Evolutionary conservation across 352 stramenopile genomes (phyloP).

Genomic region (Aphanomyces euteiches): DNA sequence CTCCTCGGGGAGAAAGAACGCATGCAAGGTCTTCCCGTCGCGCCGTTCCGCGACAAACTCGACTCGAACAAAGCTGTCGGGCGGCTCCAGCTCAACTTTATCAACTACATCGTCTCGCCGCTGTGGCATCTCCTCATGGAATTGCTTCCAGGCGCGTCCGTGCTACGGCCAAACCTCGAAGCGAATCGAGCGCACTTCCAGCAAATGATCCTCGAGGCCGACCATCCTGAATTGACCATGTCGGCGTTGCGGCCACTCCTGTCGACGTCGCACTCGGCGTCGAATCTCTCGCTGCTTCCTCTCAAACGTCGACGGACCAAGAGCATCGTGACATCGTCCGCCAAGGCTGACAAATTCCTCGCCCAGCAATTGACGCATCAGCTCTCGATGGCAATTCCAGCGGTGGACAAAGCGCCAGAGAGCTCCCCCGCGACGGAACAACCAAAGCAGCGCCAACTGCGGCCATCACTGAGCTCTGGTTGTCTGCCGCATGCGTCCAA

Average conservation of each 20-base stretch:
- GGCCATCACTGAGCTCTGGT: too few relatives aligned
- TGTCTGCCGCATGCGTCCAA: too few relatives aligned
- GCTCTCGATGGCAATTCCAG: neutral
- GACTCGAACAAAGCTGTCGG: conserved; percentile 60
- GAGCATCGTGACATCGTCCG: neutral
- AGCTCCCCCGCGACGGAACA: too few relatives aligned
- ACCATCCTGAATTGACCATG: neutral
- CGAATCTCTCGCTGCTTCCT: conserved; percentile 2
- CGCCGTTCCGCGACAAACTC: conserved; percentile 50
- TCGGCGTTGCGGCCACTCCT: neutral
- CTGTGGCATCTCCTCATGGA: conserved; percentile 59
- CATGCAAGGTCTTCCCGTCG: conserved; percentile 28
- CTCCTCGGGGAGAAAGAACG: conserved; percentile 32
- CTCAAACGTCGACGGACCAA: neutral
- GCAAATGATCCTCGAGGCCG: conserved; percentile 5
- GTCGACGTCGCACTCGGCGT: neutral
- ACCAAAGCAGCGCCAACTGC: too few relatives aligned
- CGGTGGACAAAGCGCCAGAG: too few relatives aligned
- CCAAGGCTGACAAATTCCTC: neutral
- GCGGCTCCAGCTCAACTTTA: conserved; percentile 78
- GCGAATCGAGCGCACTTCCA: conserved; percentile 30
- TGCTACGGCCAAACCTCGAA: conserved; percentile 28
- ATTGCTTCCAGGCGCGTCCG: conserved; percentile 52
- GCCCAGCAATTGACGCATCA: neutral
- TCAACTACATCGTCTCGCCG: conserved; percentile 76